A percentile compares a stretch with the other conserved stretches of the same genome.
These are phyloP conservation scores for Aspergillus sp. DNA, from an alignment of 2,329 filamentous ascomycete species.

Conservation along the genomic window DNA sequence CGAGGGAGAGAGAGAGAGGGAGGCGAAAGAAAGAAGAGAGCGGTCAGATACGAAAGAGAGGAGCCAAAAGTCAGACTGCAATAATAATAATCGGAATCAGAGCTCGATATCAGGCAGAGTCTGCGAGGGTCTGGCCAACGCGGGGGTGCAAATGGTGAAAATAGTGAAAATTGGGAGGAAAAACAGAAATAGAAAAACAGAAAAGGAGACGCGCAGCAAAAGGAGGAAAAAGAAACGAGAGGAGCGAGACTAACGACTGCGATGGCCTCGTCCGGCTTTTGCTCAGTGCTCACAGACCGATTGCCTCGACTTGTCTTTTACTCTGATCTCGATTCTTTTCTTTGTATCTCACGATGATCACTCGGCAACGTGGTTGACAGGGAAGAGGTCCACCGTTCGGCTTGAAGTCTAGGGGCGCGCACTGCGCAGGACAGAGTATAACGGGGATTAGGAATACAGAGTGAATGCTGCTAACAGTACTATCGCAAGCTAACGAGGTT, in stretches of 20 bases:
- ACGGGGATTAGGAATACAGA: too few relatives aligned
- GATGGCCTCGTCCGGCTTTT: not conserved
- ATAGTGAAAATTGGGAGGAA: not conserved
- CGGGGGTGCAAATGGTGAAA: conserved; percentile 15
- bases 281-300: not conserved
- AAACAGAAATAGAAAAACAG: not conserved
- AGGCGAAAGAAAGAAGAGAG: not conserved
- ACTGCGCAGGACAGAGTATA: too few relatives aligned
- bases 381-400: conserved; percentile 15
- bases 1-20: not conserved
- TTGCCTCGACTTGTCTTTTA: not conserved
- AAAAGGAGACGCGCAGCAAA: conserved; percentile 2
- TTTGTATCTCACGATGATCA: conserved; percentile 15
- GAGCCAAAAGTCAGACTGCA: conserved; percentile 1
- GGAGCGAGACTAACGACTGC: not conserved
- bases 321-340: not conserved
- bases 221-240: conserved; percentile 12
- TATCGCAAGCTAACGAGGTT: too few relatives aligned
- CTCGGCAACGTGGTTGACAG: conserved; percentile 28
- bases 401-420: not conserved
- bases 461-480: not conserved
- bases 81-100: not conserved
- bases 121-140: conserved; percentile 20
- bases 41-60: conserved; percentile 1
- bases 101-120: not conserved